Conservation (phyloP, 805 yeast species). For the Cyberlindnera nakhonratchasimensis region DNA sequence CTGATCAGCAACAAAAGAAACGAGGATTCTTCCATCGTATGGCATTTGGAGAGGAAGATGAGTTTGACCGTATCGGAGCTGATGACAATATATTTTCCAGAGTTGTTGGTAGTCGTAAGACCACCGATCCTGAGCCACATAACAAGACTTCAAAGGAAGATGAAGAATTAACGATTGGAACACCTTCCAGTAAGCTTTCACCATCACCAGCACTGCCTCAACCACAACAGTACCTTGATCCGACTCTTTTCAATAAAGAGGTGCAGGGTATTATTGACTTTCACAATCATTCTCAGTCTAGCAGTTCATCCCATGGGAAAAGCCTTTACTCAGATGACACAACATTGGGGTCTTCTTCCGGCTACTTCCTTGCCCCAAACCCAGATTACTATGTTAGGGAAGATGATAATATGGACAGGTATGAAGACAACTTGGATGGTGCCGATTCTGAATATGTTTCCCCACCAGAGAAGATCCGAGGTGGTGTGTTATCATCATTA, state of each 20-base stretch:
- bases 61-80: constrained; percentile 26
- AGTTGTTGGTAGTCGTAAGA: constrained; percentile 25
- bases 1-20: constrained; percentile 5
- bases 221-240: constrained; percentile 38
- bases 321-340: constrained; percentile 18
- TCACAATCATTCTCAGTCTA: background rate
- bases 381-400: constrained; percentile 41
- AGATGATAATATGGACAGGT: constrained; percentile 24
- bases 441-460: constrained; percentile 44
- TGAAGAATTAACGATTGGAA: background rate
- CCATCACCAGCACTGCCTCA: too few relatives aligned
- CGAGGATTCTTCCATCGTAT: constrained; percentile 13
- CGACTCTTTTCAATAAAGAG: constrained; percentile 43
- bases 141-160: background rate
- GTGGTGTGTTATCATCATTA: constrained; percentile 84
- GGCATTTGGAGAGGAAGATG: constrained; percentile 23
- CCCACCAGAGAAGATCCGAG: constrained; percentile 65
- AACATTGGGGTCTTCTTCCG: constrained; percentile 7
- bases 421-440: constrained; percentile 30
- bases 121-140: constrained; percentile 15
- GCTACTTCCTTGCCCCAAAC: constrained; percentile 33
- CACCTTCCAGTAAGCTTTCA: constrained; percentile 19
- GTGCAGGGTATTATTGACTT: constrained; percentile 52
- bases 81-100: constrained; percentile 19
- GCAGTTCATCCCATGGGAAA: background rate